Base-by-base conservation (phyloP, 106 monocot genomes). In the Triglochin maritima region DNA sequence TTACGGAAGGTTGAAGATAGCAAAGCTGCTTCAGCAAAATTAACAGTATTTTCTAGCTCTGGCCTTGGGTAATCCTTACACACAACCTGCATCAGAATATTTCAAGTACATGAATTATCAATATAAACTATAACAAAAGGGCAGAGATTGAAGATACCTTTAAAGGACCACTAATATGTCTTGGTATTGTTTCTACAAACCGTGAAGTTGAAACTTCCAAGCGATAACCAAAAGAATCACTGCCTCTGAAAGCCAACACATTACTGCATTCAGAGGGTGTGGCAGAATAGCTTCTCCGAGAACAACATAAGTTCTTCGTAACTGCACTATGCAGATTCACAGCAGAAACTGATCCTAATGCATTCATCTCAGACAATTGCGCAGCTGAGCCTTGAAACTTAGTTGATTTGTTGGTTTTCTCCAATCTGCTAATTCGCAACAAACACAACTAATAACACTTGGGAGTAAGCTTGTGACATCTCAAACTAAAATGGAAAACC, bases 11-110 rank as follows among this genome's bases (percentile, higher is more conserved):
- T 79, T 5, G 85, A 60, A 50, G 96, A 96, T 46, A 91, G 58
- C 13, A 76, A 63, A 64, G 85, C 87, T 69, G 96, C 96, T 82
- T 96, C 96, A 4, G 91, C 56, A 68, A 88, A 96, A 66, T 84
- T 96, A 4, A 81, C 60, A 10, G 96, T 82, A 66, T 77, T 84
- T 9, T 96, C 96, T 58, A 96, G 78, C 45, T 87, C 81, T 49
- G 96, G 96, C 59, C 96, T 83, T 47, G 91, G 96, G 65, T 57
- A 82, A 70, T 85, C 89, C 73, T 43, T 73, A 71, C 83, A 83
- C 6, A 89, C 76, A 64, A 86, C 63, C 85, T 89, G 69, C 69
- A 59, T 11, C 16, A 54, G 41, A 63, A 57, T 5, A 17, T 16
- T 69, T 12, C 16, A 3, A 41, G 17, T 29, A 12, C 50, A 50